These are phyloP conservation scores for Rosa chinensis DNA, from an alignment of 306 rosid species.

Conservation along the genomic window DNA sequence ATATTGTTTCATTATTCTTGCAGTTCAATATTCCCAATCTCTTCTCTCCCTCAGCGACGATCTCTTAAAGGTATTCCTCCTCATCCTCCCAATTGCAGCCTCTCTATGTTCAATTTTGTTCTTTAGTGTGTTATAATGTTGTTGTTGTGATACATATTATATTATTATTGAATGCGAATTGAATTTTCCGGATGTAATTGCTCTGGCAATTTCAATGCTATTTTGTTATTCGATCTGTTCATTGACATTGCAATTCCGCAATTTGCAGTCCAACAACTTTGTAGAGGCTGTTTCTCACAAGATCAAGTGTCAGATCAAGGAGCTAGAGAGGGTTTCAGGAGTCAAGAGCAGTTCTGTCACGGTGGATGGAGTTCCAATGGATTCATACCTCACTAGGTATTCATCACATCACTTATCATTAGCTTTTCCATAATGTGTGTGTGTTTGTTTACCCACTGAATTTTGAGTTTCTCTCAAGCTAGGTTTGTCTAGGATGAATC, in stretches of 20 bases:
- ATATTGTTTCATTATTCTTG: too few species aligned
- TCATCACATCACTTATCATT: not conserved
- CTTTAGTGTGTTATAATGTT: too few species aligned
- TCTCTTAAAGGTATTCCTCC: too few species aligned
- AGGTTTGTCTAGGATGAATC: slow-evolving; percentile 98
- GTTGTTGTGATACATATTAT: too few species aligned
- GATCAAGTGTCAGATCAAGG: slow-evolving; percentile 96
- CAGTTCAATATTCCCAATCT: too few species aligned
- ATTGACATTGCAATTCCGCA: not conserved
- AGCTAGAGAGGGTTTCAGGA: slow-evolving; percentile 68
- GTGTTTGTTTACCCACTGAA: slow-evolving; percentile 8
- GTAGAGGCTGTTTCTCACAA: slow-evolving; percentile 83
- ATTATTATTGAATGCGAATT: too few species aligned
- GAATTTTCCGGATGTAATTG: too few species aligned
- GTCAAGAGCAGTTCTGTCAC: slow-evolving; percentile 63
- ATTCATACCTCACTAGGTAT: slow-evolving; percentile 88
- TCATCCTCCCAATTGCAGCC: too few species aligned
- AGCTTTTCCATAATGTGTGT: slow-evolving; percentile 2
- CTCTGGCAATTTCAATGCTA: too few species aligned
- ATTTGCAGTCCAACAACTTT: slow-evolving; percentile 72
- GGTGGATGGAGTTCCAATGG: slow-evolving; percentile 95
- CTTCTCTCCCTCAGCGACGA: too few species aligned
- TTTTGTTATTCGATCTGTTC: slow-evolving; percentile 9
- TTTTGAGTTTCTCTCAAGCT: not conserved
- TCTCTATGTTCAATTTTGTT: too few species aligned